phyloP scores from a whole-genome alignment of 2,329 filamentous ascomycete genomes.

The Fusarium sororula region DNA sequence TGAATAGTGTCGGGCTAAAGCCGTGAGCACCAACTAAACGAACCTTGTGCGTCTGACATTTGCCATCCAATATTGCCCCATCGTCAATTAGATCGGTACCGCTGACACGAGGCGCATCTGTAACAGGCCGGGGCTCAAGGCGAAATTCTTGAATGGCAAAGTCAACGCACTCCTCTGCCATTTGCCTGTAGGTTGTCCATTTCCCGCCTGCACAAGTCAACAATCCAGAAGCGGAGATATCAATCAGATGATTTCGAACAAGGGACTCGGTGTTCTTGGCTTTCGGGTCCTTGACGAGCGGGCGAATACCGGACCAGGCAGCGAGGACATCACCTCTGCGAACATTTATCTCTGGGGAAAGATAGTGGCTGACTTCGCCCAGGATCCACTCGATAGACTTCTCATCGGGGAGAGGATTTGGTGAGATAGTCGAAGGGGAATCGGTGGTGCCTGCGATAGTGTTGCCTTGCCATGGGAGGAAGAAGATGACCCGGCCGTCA shows the following conservation, averaged over 20 bases:
- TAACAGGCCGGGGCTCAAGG: conserved; percentile 65
- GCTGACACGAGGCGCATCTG: conserved; percentile 71
- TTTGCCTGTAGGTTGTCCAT: conserved; percentile 93
- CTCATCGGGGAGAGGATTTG: conserved; percentile 81
- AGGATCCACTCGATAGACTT: conserved; percentile 90
- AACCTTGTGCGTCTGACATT: conserved; percentile 85
- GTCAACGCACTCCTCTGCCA: conserved; percentile 91
- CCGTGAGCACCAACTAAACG: conserved; percentile 86
- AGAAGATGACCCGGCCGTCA: conserved; percentile 91
- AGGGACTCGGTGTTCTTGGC: conserved; percentile 84
- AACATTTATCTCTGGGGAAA: conserved; percentile 85
- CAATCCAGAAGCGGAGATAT: conserved; percentile 80
- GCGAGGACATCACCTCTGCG: conserved; percentile 87
- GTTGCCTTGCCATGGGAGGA: conserved; percentile 92
- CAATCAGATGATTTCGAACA: conserved; percentile 83
- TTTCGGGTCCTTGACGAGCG: conserved; percentile 82
- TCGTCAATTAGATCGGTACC: conserved; percentile 77
- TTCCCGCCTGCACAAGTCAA: conserved; percentile 89
- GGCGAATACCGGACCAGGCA: conserved; percentile 87
- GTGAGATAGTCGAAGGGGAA: conserved; percentile 78
- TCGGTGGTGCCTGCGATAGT: conserved; percentile 92
- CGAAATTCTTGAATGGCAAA: conserved; percentile 76
- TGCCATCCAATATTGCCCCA: conserved; percentile 69
- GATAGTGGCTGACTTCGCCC: conserved; percentile 81
- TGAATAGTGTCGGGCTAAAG: conserved; percentile 89